These are phyloP conservation scores for Candida golubevii DNA, from an alignment of 805 yeast genomes.

Conservation along the genomic window DNA sequence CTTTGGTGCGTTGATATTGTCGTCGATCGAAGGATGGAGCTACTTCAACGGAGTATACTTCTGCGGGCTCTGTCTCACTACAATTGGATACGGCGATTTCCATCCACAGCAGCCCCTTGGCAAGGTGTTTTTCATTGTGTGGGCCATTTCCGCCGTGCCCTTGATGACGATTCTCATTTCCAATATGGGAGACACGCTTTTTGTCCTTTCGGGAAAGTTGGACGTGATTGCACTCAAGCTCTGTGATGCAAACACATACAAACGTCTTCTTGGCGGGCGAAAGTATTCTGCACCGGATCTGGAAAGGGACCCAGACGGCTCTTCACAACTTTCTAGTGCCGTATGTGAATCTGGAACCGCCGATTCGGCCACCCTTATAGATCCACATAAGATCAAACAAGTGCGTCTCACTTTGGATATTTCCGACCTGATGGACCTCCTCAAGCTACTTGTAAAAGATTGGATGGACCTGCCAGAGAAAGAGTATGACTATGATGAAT, in stretches of 20 bases:
- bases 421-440: slow-evolving; percentile 19
- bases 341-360: background rate
- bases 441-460: slow-evolving; percentile 30
- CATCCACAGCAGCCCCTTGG: slow-evolving; percentile 64
- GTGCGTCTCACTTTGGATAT: slow-evolving; percentile 2
- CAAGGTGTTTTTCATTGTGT: slow-evolving; percentile 64
- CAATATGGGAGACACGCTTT: slow-evolving; percentile 60
- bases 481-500: slow-evolving; percentile 47
- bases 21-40: slow-evolving; percentile 61
- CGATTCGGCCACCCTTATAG: background rate
- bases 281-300: background rate
- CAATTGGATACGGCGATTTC: slow-evolving; percentile 83
- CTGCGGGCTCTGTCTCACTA: slow-evolving; percentile 66
- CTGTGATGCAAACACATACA: slow-evolving; percentile 8
- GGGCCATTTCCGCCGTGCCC: slow-evolving; percentile 84
- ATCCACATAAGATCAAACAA: slow-evolving; percentile 1
- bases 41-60: slow-evolving; percentile 73
- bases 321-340: background rate
- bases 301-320: background rate
- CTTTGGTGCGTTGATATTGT: slow-evolving; percentile 66
- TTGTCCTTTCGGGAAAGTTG: slow-evolving; percentile 25
- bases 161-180: slow-evolving; percentile 79
- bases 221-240: slow-evolving; percentile 5
- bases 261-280: background rate
- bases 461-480: slow-evolving; percentile 38